Base-by-base conservation (phyloP, 306 rosid species). In the Acacia crassicarpa region DNA sequence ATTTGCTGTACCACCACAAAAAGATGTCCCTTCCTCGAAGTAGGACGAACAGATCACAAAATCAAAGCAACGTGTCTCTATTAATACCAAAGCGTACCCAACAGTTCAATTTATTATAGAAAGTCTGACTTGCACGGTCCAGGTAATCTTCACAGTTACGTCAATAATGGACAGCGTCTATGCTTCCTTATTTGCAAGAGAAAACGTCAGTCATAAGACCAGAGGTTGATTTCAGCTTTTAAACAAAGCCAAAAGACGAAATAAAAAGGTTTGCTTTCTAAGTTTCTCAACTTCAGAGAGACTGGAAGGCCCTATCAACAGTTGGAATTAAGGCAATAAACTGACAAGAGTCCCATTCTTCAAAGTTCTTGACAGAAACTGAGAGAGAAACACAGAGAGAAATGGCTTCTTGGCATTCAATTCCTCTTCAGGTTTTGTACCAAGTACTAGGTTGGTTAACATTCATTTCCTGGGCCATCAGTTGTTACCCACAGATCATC, bases 371-470 rank as follows among this genome's bases (percentile, higher is more conserved):
- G 19, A 72, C 25, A 46, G 10, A 8, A 51, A 35, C 35, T 44
- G 48, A 44, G 48, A 44, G 9, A 2, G 9, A 14, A 4, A 68
- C 9, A n/a, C 10, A 63, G 27, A 49, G n/a, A n/a, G 38, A 81
- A 69, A 87, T 91, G 97, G 91, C 91, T 44, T 75, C 90, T 0
- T 94, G 98, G 98, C 92, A 92, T 65, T 94, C 97, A 66, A 53
- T 83, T 83, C 91, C 86, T 23, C 81, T 94, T n/a, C 78, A 94
- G 84, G 80, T 90, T 3, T 71, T 79, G 4, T 92, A 92, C 81
- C 53, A 89, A 81, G 78, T 82, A 23, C 63, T 91, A 22, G 98
- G 98, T 66, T 94, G 97, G 98, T 80, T 77, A 23, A 89, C 94
- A 78, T 92, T 90, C 78, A 7, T 83, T 61, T 83, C 91, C 35